Evolutionary conservation across 352 stramenopile genomes (phyloP).

Genomic region (Phytopythium kandeliae): DNA sequence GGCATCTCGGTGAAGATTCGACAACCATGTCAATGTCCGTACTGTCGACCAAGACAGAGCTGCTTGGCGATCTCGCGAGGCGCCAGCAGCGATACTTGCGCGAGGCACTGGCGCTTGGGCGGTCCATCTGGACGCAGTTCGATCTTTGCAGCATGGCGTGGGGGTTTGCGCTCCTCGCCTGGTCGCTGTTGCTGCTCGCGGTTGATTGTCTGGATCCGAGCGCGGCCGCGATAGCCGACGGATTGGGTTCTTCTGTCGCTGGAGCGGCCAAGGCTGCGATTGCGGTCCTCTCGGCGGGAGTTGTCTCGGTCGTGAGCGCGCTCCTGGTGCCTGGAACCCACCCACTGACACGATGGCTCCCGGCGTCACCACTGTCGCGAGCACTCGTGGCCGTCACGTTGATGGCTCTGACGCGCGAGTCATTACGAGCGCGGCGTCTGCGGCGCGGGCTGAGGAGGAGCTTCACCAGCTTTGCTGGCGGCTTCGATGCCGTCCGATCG

Average conservation of each 20-base stretch:
- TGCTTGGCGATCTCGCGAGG: slow-evolving; percentile 26
- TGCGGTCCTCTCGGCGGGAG: slow-evolving; percentile 1
- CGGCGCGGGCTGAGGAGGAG: not conserved
- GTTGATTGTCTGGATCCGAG: not conserved
- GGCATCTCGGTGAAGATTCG: not conserved
- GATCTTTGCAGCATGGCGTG: slow-evolving; percentile 74
- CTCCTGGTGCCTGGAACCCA: not conserved
- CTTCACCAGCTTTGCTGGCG: not conserved
- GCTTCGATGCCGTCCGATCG: slow-evolving; percentile 2
- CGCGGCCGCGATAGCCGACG: not conserved
- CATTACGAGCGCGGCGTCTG: not conserved
- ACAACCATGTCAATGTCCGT: not conserved
- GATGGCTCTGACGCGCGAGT: not conserved
- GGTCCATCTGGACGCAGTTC: slow-evolving; percentile 86
- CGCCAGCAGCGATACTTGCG: slow-evolving; percentile 55
- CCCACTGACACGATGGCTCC: slow-evolving; percentile 7
- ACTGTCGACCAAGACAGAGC: slow-evolving; percentile 8
- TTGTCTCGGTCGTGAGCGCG: not conserved
- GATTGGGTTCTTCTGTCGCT: not conserved
- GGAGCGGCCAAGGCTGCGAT: not conserved
- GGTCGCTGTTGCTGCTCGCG: slow-evolving; percentile 21
- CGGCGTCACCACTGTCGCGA: slow-evolving; percentile 20
- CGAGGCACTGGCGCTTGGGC: slow-evolving; percentile 54
- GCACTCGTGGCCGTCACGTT: slow-evolving; percentile 5
- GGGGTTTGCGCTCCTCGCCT: slow-evolving; percentile 47